Conservation (phyloP, 495 filamentous ascomycete species). For the Penicillium tannophilum region DNA sequence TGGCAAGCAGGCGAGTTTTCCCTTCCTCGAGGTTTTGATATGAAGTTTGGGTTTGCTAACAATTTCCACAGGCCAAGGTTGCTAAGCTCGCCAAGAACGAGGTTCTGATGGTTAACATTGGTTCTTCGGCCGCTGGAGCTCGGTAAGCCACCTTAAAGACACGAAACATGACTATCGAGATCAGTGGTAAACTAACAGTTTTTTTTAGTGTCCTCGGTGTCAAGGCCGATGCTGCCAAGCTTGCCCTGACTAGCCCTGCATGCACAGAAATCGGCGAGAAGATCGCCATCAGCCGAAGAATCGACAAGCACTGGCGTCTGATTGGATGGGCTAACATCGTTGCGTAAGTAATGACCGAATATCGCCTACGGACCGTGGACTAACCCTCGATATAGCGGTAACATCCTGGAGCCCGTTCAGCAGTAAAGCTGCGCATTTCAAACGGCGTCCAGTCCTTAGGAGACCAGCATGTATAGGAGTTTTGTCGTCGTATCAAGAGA, state of each 20-base stretch:
- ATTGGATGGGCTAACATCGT: conserved; percentile 97
- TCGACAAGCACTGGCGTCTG: conserved; percentile 98
- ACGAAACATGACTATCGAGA: not conserved
- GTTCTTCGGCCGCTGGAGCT: conserved; percentile 90
- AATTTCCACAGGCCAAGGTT: conserved; percentile 70
- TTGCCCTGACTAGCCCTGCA: conserved; percentile 82
- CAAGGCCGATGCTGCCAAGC: conserved; percentile 94
- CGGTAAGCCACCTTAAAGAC: conserved; percentile 47
- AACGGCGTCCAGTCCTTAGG: conserved; percentile 24
- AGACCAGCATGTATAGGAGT: not conserved
- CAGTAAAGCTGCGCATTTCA: conserved; percentile 37
- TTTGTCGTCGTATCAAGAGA: not conserved
- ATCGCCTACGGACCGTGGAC: conserved; percentile 7
- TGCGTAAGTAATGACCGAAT: conserved; percentile 51
- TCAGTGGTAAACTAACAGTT: not conserved
- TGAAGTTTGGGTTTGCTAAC: not conserved
- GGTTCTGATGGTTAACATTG: conserved; percentile 98
- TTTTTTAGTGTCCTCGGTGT: conserved; percentile 69
- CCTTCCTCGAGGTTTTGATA: not conserved
- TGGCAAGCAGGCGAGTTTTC: conserved; percentile 70
- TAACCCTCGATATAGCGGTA: conserved; percentile 43
- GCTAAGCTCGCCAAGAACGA: conserved; percentile 97
- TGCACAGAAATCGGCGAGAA: conserved; percentile 96
- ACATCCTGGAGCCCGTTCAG: conserved; percentile 54
- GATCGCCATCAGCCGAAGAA: conserved; percentile 92